Conservation (phyloP, 139 green algal species). For the Chlamydomonas schloesseri region DNA sequence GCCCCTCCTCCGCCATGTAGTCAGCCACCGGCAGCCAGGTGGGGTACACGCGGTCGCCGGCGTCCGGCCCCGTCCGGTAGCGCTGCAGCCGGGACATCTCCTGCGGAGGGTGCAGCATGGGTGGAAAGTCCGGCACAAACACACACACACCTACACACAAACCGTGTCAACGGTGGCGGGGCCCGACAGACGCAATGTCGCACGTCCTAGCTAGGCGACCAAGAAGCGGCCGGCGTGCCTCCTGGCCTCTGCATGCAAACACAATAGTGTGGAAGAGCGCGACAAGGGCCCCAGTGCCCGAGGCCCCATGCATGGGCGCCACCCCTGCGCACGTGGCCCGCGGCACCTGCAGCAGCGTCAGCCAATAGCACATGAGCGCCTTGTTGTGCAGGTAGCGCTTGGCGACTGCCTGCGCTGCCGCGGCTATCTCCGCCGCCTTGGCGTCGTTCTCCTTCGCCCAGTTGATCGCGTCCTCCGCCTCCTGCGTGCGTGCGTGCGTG, state of each 20-base stretch:
- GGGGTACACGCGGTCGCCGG: not conserved
- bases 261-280: not conserved
- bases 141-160: too few relatives aligned
- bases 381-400: slow-evolving; percentile 33
- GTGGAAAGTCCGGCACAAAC: too few relatives aligned
- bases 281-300: too few relatives aligned
- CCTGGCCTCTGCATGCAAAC: too few relatives aligned
- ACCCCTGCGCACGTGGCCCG: too few relatives aligned
- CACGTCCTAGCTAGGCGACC: not conserved
- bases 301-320: too few relatives aligned
- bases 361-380: slow-evolving; percentile 49
- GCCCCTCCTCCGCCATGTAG: not conserved
- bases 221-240: too few relatives aligned
- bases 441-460: slow-evolving; percentile 30
- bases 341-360: slow-evolving; percentile 37
- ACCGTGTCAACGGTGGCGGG: not conserved
- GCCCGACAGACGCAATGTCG: not conserved
- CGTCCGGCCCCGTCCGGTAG: slow-evolving; percentile 10
- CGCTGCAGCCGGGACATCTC: not conserved
- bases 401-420: slow-evolving; percentile 26
- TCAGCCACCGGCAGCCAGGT: not conserved
- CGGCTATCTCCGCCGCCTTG: slow-evolving; percentile 18
- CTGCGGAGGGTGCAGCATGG: not conserved
- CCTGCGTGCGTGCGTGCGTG: not conserved
- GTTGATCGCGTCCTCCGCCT: slow-evolving; percentile 21